These are phyloP conservation scores for Globisporangium carolinianum DNA, from an alignment of 352 stramenopile genomes.

Conservation along the genomic window DNA sequence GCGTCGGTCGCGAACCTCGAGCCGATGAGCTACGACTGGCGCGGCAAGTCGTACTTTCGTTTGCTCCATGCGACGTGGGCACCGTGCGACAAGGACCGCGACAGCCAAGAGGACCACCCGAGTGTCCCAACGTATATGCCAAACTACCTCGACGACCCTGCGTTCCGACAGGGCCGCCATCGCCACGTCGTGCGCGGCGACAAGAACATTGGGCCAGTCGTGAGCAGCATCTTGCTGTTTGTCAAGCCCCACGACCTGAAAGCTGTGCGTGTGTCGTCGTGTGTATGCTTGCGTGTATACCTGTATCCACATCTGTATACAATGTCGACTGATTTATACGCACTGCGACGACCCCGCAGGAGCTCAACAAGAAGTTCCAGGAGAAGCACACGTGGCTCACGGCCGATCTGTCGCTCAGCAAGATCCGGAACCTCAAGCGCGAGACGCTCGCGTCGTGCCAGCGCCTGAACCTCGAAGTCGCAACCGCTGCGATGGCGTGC, in stretches of 20 bases:
- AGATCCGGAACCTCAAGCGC: slow-evolving; percentile 93
- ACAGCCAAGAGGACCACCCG: slow-evolving; percentile 72
- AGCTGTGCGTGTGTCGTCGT: slow-evolving; percentile 26
- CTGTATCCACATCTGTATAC: background rate
- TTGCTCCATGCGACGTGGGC: slow-evolving; percentile 77
- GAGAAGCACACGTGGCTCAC: slow-evolving; percentile 91
- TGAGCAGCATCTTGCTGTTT: slow-evolving; percentile 94
- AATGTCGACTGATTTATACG: background rate
- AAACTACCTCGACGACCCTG: slow-evolving; percentile 82
- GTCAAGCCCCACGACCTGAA: slow-evolving; percentile 94
- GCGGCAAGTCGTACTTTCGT: slow-evolving; percentile 82
- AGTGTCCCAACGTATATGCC: slow-evolving; percentile 39
- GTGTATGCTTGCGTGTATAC: background rate
- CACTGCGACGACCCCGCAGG: slow-evolving; percentile 12
- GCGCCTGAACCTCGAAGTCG: slow-evolving; percentile 87
- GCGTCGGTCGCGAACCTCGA: slow-evolving; percentile 51
- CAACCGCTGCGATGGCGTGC: slow-evolving; percentile 91
- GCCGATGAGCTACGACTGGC: slow-evolving; percentile 71
- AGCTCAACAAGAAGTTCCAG: slow-evolving; percentile 96
- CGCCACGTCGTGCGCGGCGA: slow-evolving; percentile 75
- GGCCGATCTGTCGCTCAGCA: slow-evolving; percentile 91
- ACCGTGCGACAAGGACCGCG: slow-evolving; percentile 58
- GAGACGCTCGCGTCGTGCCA: slow-evolving; percentile 75
- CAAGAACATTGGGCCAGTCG: slow-evolving; percentile 88
- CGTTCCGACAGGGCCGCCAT: slow-evolving; percentile 77